These are phyloP conservation scores for Trebouxia gelatinosa DNA, from an alignment of 163 green algal genomes.

Conservation along the genomic window DNA sequence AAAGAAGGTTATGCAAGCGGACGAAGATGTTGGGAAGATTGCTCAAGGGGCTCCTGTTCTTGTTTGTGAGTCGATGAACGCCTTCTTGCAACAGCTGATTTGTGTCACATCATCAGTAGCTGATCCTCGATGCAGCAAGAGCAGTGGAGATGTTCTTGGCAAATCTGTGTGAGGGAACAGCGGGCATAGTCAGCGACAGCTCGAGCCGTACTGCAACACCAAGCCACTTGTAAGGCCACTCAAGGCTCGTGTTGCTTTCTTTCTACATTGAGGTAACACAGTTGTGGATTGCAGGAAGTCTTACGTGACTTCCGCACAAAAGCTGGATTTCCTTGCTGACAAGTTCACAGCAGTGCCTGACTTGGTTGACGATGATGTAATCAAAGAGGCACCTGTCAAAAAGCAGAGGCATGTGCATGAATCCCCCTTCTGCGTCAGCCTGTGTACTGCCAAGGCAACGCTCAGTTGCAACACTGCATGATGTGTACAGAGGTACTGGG, in stretches of 20 bases:
- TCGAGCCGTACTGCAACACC: constrained; percentile 1
- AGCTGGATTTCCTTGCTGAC: constrained; percentile 24
- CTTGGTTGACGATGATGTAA: not conserved
- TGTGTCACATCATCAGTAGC: not conserved
- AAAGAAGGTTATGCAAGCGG: constrained; percentile 90
- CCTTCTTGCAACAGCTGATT: not conserved
- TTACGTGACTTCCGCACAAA: not conserved
- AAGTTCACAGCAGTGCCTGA: constrained; percentile 6
- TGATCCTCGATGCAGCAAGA: constrained; percentile 52
- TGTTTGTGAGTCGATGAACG: constrained; percentile 59
- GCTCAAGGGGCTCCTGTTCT: constrained; percentile 77
- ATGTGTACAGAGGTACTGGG: no score
- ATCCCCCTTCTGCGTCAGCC: no score
- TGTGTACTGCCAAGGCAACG: no score
- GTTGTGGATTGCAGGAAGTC: constrained; percentile 11
- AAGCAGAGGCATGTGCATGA: constrained; percentile 1
- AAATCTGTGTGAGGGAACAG: constrained; percentile 10
- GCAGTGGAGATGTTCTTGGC: constrained; percentile 77
- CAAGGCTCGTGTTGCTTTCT: no score
- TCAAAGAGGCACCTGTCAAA: not conserved
- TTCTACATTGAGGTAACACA: not conserved
- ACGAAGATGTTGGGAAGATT: constrained; percentile 92
- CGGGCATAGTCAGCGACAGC: not conserved
- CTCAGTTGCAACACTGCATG: no score
- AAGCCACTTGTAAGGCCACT: constrained; percentile 23